Conservation (phyloP, 371 early-diverging fungal species). For the Apophysomyces ossiformis region DNA sequence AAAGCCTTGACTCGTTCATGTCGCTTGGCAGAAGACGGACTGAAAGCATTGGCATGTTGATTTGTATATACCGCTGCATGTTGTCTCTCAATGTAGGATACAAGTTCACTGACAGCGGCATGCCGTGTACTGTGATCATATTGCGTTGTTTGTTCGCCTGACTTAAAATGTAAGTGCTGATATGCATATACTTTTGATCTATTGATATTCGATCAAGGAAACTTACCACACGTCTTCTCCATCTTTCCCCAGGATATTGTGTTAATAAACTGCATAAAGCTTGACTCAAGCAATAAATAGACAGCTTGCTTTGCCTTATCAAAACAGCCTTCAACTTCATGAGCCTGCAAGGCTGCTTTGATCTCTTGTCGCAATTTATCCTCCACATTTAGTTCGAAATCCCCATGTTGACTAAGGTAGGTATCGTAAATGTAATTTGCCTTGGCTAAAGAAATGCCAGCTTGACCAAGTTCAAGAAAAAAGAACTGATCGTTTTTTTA, state of each 20-base stretch:
- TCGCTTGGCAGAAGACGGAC: conserved; percentile 32
- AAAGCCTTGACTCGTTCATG: conserved; percentile 51
- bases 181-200: no score
- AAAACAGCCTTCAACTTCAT: conserved; percentile 43
- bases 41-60: conserved; percentile 19
- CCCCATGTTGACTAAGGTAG: conserved; percentile 53
- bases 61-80: conserved; percentile 36
- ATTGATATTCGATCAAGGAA: neutral
- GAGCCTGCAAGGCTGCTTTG: conserved; percentile 32
- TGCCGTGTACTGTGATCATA: conserved; percentile 38
- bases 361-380: conserved; percentile 52
- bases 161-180: conserved; percentile 1
- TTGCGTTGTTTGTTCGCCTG: conserved; percentile 47
- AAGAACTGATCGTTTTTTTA: conserved; percentile 44
- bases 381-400: conserved; percentile 65
- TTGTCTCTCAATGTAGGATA: conserved; percentile 41
- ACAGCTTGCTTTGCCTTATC: conserved; percentile 58
- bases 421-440: conserved; percentile 61
- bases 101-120: conserved; percentile 41
- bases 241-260: conserved; percentile 40
- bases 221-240: conserved; percentile 43
- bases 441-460: conserved; percentile 50
- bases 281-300: conserved; percentile 53
- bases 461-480: conserved; percentile 64
- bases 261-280: conserved; percentile 51